Percentiles rank a stretch among this genome's conserved stretches.
Conservation (phyloP, 805 yeast genomes). For the Kodamaea kaohsiungensis region DNA sequence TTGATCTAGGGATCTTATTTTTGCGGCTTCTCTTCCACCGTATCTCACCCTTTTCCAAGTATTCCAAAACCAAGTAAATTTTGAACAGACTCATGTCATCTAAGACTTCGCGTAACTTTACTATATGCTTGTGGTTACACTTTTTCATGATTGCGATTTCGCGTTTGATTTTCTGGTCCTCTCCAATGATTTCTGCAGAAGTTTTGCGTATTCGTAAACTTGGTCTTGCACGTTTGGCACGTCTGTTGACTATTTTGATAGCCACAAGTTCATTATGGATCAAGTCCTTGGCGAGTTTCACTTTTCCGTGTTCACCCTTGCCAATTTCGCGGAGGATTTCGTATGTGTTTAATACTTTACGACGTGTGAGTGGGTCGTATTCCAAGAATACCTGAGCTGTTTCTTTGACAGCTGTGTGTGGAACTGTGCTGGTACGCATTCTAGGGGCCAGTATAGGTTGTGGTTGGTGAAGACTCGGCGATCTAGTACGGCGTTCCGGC, state of each 20-base stretch:
- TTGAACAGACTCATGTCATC: constrained; percentile 84
- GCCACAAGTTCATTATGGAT: constrained; percentile 74
- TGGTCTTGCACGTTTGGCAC: constrained; percentile 39
- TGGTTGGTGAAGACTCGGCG: not conserved
- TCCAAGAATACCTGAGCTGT: constrained; percentile 78
- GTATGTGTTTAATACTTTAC: constrained; percentile 83
- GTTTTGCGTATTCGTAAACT: constrained; percentile 27
- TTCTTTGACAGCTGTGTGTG: constrained; percentile 61
- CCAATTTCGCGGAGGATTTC: constrained; percentile 89
- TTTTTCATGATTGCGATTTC: constrained; percentile 51
- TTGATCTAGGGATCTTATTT: not conserved
- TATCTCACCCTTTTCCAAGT: constrained; percentile 87
- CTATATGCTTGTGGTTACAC: constrained; percentile 46
- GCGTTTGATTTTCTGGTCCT: constrained; percentile 38
- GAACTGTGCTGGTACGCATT: not conserved
- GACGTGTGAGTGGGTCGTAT: constrained; percentile 82
- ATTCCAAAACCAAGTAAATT: constrained; percentile 87
- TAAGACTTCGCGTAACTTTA: constrained; percentile 57
- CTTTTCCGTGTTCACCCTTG: constrained; percentile 98
- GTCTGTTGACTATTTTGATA: constrained; percentile 86
- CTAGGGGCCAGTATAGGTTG: not conserved
- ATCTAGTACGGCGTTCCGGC: not conserved
- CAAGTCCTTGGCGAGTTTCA: constrained; percentile 81
- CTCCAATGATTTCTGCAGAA: constrained; percentile 8
- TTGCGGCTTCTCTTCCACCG: constrained; percentile 58